Evolutionary conservation across 1,284 basidiomycete genomes (phyloP), one percentile per base, ranked within the genome.

Genomic region (Serendipita sp.): DNA sequence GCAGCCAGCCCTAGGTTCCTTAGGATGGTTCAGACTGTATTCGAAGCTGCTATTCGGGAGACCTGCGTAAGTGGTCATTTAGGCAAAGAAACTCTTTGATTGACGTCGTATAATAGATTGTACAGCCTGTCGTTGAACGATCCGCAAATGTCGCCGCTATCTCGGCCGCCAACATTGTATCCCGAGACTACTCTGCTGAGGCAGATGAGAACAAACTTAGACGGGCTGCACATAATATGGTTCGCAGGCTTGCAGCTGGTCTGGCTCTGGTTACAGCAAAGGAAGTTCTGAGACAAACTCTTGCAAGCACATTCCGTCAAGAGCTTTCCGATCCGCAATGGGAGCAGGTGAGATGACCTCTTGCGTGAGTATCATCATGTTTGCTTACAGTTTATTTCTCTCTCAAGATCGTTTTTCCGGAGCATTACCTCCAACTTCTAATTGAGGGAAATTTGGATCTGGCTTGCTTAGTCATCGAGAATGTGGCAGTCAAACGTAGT

Each of bases 81-180:
- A 6, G 17, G 2, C 22, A 49, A 29, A 42, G 58, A 12, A 12
- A 65, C 12, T 53, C 1, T 26, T n/a, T 62, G n/a, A 43, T 15
- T 22, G 13, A 30, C 49, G 64, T 35, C 45, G 12, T 17, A 32
- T 50, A 61, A 1, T 68, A 90, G 84, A 98, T 99, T 68, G 95
- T 99, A 68, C 79, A 94, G 15, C 96, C 96, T 2, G 95, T 99
- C 60, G 95, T 99, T 17, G 96, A 99, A 72, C 84, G 96, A 64
- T 97, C 93, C n/a, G 96, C 98, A 49, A 99, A 96, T 1, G 99
- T 99, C 68, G 96, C 96, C 5, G 92, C 93, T 35, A 97, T 99
- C 68, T 99, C 96, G 22, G 96, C 95, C 15, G 82, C 93, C 45
- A 96, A 99, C 73, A 79, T 99, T 6, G 91, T 97, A 34, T 83